Conservation (phyloP, 1,284 basidiomycete genomes). For the Tremellales sp. region DNA sequence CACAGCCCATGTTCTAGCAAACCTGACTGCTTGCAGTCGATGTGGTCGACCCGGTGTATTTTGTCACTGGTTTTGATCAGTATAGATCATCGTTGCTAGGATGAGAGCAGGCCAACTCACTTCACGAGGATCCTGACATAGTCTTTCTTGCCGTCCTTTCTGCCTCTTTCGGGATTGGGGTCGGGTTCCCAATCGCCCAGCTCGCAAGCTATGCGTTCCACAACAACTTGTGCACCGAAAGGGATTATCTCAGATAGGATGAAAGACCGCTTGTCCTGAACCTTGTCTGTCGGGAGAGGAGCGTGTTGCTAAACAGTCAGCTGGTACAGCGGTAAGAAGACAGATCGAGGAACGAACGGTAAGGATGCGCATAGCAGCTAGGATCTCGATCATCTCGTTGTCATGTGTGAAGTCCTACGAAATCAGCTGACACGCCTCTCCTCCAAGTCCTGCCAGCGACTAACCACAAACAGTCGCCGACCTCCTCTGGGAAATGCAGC, state of each 20-base stretch:
- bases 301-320: conserved; percentile 21
- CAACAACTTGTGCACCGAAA: conserved; percentile 36
- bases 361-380: conserved; percentile 68
- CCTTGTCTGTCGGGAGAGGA: conserved; percentile 11
- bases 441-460: conserved; percentile 35
- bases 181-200: conserved; percentile 31
- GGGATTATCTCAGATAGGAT: conserved; percentile 34
- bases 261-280: conserved; percentile 28
- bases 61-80: conserved; percentile 21
- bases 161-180: conserved; percentile 11
- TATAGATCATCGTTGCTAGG: neutral
- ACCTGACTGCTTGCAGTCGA: conserved; percentile 61
- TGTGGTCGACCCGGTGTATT: conserved; percentile 23
- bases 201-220: conserved; percentile 39
- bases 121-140: conserved; percentile 42
- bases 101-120: conserved; percentile 22
- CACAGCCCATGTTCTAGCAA: conserved; percentile 58
- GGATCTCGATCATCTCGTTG: conserved; percentile 72
- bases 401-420: conserved; percentile 71
- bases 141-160: conserved; percentile 24
- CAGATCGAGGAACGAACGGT: conserved; percentile 30
- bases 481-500: conserved; percentile 61
- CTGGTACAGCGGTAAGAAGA: neutral
- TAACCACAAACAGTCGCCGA: conserved; percentile 37
- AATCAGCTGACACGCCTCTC: conserved; percentile 60